Evolutionary conservation across 2,329 filamentous ascomycete species (phyloP).

Genomic region (Monosporascus sp.): DNA sequence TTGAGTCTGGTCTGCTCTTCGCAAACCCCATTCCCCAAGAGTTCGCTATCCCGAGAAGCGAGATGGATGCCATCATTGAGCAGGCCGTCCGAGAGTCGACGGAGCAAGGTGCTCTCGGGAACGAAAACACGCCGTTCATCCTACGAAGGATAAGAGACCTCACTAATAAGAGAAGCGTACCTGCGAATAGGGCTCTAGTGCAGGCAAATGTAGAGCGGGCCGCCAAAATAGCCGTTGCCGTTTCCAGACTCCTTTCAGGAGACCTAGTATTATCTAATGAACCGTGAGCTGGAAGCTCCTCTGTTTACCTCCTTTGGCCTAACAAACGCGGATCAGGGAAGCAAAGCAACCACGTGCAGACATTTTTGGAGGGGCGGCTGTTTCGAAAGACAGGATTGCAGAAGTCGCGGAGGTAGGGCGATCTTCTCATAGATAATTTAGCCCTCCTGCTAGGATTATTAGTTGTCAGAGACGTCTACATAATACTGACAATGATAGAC

Average conservation of each 20-base stretch:
- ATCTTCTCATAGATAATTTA: neutral
- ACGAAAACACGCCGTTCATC: slow-evolving; percentile 79
- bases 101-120: slow-evolving; percentile 63
- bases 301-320: slow-evolving; percentile 8
- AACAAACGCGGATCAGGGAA: slow-evolving; percentile 17
- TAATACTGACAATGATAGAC: slow-evolving; percentile 15
- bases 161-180: slow-evolving; percentile 64
- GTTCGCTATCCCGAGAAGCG: slow-evolving; percentile 60
- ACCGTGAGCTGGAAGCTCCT: slow-evolving; percentile 24
- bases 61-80: slow-evolving; percentile 67
- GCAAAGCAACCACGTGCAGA: slow-evolving; percentile 9
- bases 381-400: slow-evolving; percentile 6
- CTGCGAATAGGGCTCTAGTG: slow-evolving; percentile 65
- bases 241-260: slow-evolving; percentile 39
- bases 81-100: slow-evolving; percentile 61
- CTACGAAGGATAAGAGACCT: slow-evolving; percentile 74
- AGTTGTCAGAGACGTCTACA: neutral
- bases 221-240: slow-evolving; percentile 48
- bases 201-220: slow-evolving; percentile 49
- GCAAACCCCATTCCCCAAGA: slow-evolving; percentile 80
- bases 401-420: slow-evolving; percentile 16
- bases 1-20: slow-evolving; percentile 78
- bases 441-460: neutral
- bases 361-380: slow-evolving; percentile 4
- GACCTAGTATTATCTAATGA: slow-evolving; percentile 15